phyloP scores from a whole-genome alignment of 176 grass and related monocot species.

The Olyra latifolia region DNA sequence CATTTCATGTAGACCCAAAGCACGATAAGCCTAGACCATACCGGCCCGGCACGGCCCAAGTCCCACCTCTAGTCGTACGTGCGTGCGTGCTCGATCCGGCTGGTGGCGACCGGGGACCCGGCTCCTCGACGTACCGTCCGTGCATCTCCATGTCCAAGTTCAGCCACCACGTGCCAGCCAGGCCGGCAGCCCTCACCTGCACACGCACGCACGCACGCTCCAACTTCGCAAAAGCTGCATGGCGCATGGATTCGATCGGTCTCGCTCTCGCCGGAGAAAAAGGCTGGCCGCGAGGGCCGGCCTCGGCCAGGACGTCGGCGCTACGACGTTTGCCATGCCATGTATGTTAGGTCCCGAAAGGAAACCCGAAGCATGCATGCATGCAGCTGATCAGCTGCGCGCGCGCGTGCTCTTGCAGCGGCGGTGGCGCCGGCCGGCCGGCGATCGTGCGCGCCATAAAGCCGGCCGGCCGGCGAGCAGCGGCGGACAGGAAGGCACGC shows the following conservation, averaged over 20 bases:
- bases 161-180: no score
- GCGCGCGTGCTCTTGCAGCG: not conserved
- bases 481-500: not conserved
- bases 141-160: not conserved
- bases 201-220: not conserved
- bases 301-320: not conserved
- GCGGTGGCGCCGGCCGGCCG: not conserved
- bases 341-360: not conserved
- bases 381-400: no score
- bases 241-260: no score
- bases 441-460: no score
- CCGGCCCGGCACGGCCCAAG: no score
- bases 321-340: no score
- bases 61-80: no score
- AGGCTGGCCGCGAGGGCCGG: not conserved
- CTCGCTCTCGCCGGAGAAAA: not conserved
- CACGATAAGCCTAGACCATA: no score
- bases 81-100: not conserved
- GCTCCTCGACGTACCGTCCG: no score
- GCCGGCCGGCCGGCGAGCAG: no score
- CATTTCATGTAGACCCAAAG: no score
- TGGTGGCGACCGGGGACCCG: not conserved
- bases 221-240: not conserved
- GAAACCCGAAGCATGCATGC: not conserved
- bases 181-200: no score